These are phyloP conservation scores for Petunia hybrid DNA, from an alignment of 305 asterid species.

Conservation along the genomic window DNA sequence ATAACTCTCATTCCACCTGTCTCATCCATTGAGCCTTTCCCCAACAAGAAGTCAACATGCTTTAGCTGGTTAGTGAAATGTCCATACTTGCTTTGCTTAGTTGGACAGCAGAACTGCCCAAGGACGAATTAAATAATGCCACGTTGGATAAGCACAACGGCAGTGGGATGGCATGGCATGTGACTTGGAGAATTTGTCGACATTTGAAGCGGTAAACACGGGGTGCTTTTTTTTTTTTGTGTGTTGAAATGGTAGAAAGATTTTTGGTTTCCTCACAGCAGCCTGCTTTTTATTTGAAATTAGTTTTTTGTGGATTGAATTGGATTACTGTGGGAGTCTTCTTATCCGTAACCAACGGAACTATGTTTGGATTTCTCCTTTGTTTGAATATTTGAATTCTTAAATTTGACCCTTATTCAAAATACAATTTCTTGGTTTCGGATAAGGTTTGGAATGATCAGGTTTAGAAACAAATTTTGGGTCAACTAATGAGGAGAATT, in stretches of 20 bases:
- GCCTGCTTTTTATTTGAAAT: conserved; percentile 31
- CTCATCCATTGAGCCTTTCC: conserved; percentile 18
- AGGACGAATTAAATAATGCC: neutral
- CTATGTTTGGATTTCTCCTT: neutral
- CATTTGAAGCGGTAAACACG: conserved; percentile 39
- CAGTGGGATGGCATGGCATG: neutral
- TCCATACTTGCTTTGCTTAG: conserved; percentile 30
- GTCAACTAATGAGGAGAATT: conserved; percentile 8
- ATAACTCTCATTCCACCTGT: conserved; percentile 40
- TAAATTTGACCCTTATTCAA: neutral
- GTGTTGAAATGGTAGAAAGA: conserved; percentile 31
- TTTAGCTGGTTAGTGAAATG: conserved; percentile 32
- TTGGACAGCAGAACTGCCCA: conserved; percentile 24
- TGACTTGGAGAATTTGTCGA: too few species aligned
- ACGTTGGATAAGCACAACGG: neutral
- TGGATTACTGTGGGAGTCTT: neutral
- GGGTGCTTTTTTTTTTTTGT: neutral
- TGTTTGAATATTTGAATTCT: neutral
- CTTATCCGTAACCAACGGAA: conserved; percentile 37
- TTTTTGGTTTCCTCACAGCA: neutral
- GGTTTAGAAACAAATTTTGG: neutral
- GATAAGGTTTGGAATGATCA: neutral
- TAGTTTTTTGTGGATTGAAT: neutral
- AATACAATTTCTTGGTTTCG: neutral
- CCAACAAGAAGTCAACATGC: conserved; percentile 41